These are phyloP conservation scores for Vaccinium darrowii DNA, from an alignment of 148 eudicot species.

Conservation along the genomic window DNA sequence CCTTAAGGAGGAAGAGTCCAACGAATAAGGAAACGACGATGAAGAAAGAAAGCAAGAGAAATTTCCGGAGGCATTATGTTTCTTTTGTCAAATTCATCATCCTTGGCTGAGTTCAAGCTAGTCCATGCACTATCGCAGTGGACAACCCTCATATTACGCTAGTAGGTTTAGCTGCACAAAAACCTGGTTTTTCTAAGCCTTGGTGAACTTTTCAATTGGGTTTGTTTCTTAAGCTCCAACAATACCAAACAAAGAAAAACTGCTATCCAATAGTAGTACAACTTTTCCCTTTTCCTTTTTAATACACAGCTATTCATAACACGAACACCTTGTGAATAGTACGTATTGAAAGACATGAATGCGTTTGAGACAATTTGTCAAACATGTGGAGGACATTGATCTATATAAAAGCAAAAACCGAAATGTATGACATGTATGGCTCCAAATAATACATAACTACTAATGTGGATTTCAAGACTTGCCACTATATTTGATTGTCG, in stretches of 20 bases:
- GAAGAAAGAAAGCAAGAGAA: slow-evolving; percentile 15
- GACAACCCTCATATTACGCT: not conserved
- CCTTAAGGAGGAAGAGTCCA: slow-evolving; percentile 8
- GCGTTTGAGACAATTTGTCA: not conserved
- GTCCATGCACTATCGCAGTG: not conserved
- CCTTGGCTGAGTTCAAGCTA: not conserved
- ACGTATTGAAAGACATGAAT: not conserved
- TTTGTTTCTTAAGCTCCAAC: not conserved
- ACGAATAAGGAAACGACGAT: not conserved
- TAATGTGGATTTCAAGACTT: not conserved
- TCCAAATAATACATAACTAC: not conserved
- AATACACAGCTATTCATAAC: not conserved
- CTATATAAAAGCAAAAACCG: not conserved
- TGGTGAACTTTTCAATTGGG: not conserved
- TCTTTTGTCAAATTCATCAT: not conserved
- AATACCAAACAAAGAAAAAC: not conserved
- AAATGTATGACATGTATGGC: not conserved
- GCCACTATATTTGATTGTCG: not conserved
- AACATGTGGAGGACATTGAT: not conserved
- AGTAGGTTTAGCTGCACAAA: not conserved
- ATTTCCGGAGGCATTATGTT: not conserved
- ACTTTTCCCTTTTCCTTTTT: not conserved
- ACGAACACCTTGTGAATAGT: not conserved
- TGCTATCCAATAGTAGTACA: not conserved
- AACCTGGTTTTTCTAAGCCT: not conserved